Conservation (phyloP, 768 basidiomycete species). For the Tulasnella sp. region DNA sequence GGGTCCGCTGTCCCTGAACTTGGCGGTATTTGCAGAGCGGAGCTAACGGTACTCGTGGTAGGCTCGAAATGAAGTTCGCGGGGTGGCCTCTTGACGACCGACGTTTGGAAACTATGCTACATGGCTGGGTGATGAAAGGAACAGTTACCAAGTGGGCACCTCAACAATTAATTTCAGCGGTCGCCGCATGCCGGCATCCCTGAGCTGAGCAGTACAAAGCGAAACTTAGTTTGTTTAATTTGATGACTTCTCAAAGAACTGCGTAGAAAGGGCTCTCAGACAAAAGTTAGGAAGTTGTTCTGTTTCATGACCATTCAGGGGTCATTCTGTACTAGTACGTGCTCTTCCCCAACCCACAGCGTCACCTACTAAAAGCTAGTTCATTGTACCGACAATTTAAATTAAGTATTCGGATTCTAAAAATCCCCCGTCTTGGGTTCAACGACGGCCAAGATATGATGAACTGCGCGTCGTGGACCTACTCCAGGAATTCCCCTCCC, state of each 20-base stretch:
- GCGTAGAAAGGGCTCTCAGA: not conserved
- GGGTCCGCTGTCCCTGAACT: too few species aligned
- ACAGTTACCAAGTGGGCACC: too few species aligned
- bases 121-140: too few species aligned
- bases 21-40: too few species aligned
- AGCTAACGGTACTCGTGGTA: too few species aligned
- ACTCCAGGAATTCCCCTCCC: not conserved
- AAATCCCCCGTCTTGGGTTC: not conserved
- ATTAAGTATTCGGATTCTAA: not conserved
- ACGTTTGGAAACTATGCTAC: too few species aligned
- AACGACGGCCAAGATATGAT: not conserved
- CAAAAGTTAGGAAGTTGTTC: not conserved
- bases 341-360: not conserved
- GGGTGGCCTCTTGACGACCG: too few species aligned
- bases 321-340: not conserved
- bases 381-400: not conserved
- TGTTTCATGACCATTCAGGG: not conserved
- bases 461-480: not conserved
- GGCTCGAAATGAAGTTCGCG: too few species aligned
- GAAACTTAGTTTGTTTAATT: not conserved
- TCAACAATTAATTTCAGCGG: too few species aligned
- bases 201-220: not conserved
- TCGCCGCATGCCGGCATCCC: not conserved
- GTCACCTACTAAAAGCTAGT: not conserved
- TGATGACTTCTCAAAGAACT: not conserved